Evolutionary conservation across 2,329 filamentous ascomycete species (phyloP).

Genomic region (Scedosporium minutisporum): DNA sequence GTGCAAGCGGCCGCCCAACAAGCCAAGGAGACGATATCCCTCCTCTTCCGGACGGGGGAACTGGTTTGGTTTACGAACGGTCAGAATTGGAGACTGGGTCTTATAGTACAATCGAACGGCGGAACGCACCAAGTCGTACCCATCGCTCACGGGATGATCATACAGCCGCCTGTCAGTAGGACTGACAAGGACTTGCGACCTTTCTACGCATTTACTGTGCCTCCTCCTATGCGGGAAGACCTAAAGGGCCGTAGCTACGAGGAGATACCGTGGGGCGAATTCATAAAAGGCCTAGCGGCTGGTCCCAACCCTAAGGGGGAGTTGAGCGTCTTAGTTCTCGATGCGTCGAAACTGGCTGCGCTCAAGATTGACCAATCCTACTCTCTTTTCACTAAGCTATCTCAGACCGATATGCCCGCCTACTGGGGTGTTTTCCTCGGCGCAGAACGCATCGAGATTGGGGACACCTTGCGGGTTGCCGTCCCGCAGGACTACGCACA

Average conservation of each 20-base stretch:
- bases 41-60: conserved; percentile 38
- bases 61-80: conserved; percentile 40
- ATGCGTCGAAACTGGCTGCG: conserved; percentile 42
- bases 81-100: conserved; percentile 37
- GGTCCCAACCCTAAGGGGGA: conserved; percentile 9
- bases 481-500: conserved; percentile 27
- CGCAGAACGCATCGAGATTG: conserved; percentile 37
- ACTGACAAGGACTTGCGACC: conserved; percentile 33
- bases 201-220: conserved; percentile 42
- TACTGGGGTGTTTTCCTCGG: conserved; percentile 42
- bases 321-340: conserved; percentile 27
- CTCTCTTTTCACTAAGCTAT: conserved; percentile 34
- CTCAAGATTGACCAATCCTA: conserved; percentile 38
- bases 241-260: conserved; percentile 30
- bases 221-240: conserved; percentile 27
- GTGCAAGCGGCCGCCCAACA: conserved; percentile 10
- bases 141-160: conserved; percentile 27
- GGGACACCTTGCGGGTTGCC: conserved; percentile 38
- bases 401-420: conserved; percentile 20
- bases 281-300: conserved; percentile 20
- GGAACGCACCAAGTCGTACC: conserved; percentile 29
- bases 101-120: conserved; percentile 26
- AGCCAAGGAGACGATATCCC: conserved; percentile 13
- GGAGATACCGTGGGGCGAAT: conserved; percentile 30
- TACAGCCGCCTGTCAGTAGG: conserved; percentile 28